Conservation (phyloP, 306 rosid species). For the Corylus heterophylla region DNA sequence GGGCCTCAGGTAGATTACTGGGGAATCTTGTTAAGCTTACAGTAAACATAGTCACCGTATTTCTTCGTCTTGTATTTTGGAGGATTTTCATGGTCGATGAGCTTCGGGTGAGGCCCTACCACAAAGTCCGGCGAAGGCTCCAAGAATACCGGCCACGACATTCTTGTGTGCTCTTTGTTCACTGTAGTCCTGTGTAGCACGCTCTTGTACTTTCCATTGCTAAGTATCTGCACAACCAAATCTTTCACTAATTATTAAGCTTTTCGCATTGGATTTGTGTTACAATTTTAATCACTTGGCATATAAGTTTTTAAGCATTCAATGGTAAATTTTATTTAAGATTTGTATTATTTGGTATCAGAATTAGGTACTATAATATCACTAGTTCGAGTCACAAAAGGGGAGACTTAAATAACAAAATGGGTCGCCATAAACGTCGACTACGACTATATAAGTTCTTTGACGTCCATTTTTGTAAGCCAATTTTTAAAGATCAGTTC, state of each 20-base stretch:
- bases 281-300: no score
- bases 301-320: no score
- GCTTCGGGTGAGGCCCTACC: conserved; percentile 60
- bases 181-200: conserved; percentile 68
- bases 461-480: no score
- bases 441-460: no score
- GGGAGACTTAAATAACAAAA: no score
- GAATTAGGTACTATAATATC: no score
- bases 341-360: no score
- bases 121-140: conserved; percentile 50
- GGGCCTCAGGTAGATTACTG: conserved; percentile 21
- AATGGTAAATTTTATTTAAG: no score
- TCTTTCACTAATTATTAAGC: background rate
- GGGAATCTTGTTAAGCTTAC: conserved; percentile 64
- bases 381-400: no score
- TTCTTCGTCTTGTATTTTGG: conserved; percentile 66
- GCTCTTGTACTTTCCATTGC: conserved; percentile 73
- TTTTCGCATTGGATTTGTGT: background rate
- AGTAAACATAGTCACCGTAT: conserved; percentile 52
- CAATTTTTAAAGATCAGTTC: no score
- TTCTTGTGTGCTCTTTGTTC: conserved; percentile 51
- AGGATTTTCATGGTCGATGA: conserved; percentile 50
- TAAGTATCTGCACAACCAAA: conserved; percentile 44
- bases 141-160: conserved; percentile 80
- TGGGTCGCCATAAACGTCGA: no score